These are phyloP conservation scores for Candida adriatica DNA, from an alignment of 805 yeast species.

Conservation along the genomic window DNA sequence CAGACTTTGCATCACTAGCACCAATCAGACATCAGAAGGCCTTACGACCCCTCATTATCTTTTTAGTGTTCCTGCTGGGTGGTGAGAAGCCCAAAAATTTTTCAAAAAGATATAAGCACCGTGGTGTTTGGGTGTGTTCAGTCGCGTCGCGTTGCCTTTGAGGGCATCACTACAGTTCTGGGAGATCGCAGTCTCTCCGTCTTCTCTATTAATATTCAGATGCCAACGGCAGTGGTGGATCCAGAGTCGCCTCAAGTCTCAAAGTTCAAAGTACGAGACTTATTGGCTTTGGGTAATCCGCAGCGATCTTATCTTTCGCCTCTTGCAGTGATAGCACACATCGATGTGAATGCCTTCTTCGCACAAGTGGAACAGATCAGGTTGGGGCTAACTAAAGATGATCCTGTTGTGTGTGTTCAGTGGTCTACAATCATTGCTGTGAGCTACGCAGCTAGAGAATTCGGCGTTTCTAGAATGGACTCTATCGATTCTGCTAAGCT, in stretches of 20 bases:
- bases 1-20: too few relatives aligned
- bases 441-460: constrained; percentile 80
- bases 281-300: constrained; percentile 40
- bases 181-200: not conserved
- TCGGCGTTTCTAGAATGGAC: constrained; percentile 77
- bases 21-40: too few relatives aligned
- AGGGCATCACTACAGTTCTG: not conserved
- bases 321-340: constrained; percentile 71
- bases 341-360: constrained; percentile 92
- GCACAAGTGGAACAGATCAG: constrained; percentile 90
- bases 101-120: constrained; percentile 1
- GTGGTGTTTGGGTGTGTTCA: constrained; percentile 14
- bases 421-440: constrained; percentile 91
- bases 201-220: not conserved
- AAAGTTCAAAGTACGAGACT: constrained; percentile 40
- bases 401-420: constrained; percentile 91
- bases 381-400: constrained; percentile 52
- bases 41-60: too few relatives aligned
- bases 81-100: not conserved
- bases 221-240: constrained; percentile 1
- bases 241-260: constrained; percentile 19
- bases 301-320: constrained; percentile 53
- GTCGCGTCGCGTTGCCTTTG: too few relatives aligned
- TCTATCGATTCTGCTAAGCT: constrained; percentile 55
- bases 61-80: not conserved